Percentiles rank a stretch among this genome's conserved stretches.
Conservation (phyloP, 768 basidiomycete genomes). For the Pisolithus orientalis region DNA sequence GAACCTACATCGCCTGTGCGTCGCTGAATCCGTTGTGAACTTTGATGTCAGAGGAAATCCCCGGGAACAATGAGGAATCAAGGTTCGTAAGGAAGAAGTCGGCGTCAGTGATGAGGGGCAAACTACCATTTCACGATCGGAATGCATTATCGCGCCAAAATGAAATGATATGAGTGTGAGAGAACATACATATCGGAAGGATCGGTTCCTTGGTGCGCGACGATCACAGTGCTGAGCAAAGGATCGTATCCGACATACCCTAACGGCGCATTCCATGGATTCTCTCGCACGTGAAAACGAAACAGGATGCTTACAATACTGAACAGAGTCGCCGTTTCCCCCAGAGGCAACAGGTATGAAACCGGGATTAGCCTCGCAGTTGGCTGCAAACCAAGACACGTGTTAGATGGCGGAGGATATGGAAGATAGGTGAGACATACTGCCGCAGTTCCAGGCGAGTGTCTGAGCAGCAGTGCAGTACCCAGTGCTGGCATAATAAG, state of each 20-base stretch:
- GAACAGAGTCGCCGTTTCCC: slow-evolving; percentile 33
- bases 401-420: too few species aligned
- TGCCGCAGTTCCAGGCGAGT: slow-evolving; percentile 43
- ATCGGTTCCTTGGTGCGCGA: slow-evolving; percentile 40
- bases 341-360: slow-evolving; percentile 42
- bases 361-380: slow-evolving; percentile 40
- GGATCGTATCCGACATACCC: slow-evolving; percentile 30
- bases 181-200: slow-evolving; percentile 26
- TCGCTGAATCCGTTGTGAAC: slow-evolving; percentile 40
- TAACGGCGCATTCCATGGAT: neutral
- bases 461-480: slow-evolving; percentile 37
- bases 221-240: slow-evolving; percentile 32
- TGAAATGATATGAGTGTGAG: neutral
- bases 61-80: slow-evolving; percentile 38
- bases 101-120: slow-evolving; percentile 34
- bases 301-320: slow-evolving; percentile 32
- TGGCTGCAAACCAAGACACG: slow-evolving; percentile 20
- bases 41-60: slow-evolving; percentile 31
- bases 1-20: slow-evolving; percentile 36
- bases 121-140: slow-evolving; percentile 20
- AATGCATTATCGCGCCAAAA: neutral
- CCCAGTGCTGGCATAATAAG: slow-evolving; percentile 39
- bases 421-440: slow-evolving; percentile 19
- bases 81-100: slow-evolving; percentile 28
- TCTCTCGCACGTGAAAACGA: neutral